Evolutionary conservation across 23 red algal genomes (phyloP).

Genomic region (Gracilaria caudata): DNA sequence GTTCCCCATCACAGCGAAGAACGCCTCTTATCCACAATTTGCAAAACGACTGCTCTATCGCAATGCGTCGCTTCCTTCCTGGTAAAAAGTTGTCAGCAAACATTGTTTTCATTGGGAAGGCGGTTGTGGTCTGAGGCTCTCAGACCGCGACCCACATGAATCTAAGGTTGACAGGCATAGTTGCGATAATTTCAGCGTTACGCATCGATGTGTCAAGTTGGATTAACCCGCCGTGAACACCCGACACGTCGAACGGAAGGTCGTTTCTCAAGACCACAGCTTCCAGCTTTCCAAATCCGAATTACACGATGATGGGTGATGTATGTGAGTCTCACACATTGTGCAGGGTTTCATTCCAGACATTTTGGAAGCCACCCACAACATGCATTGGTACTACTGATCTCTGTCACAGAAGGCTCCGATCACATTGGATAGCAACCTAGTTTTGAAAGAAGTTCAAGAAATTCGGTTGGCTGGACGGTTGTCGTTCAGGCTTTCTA

Average conservation of each 20-base stretch:
- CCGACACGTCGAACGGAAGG: constrained; percentile 4
- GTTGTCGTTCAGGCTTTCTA: not conserved
- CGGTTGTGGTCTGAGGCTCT: not conserved
- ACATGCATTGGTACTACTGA: not conserved
- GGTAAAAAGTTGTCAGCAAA: constrained; percentile 1
- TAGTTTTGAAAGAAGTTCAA: not conserved
- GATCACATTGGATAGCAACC: not conserved
- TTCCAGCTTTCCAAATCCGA: constrained; percentile 8
- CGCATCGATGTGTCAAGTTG: not conserved
- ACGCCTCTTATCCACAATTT: no score
- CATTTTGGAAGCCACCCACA: not conserved
- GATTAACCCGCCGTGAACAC: not conserved
- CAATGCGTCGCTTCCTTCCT: no score
- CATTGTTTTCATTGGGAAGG: not conserved
- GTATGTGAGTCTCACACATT: not conserved
- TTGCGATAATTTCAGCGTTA: not conserved
- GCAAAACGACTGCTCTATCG: no score
- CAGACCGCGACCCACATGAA: no score
- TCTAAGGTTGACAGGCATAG: no score
- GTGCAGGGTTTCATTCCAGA: not conserved
- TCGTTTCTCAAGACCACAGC: not conserved
- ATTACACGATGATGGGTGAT: no score
- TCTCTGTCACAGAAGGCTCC: no score
- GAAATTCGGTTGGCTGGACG: not conserved
- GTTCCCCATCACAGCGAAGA: no score